Conservation (phyloP, 768 basidiomycete species). For the Collybia sp. region DNA sequence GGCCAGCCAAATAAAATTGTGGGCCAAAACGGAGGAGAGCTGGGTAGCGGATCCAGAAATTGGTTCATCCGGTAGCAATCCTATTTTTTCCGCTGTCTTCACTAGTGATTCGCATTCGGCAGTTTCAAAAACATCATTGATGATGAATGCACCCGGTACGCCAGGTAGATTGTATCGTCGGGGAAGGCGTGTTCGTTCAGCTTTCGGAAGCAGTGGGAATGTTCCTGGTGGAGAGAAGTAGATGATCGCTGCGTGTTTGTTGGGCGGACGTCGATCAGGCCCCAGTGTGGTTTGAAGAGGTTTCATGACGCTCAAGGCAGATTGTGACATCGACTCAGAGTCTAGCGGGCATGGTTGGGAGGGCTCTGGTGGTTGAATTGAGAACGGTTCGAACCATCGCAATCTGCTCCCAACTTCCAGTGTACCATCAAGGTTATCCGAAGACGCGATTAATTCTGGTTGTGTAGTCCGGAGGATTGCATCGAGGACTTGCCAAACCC, state of each 20-base stretch:
- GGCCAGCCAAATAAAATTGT: conserved; percentile 52
- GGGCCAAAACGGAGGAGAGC: conserved; percentile 39
- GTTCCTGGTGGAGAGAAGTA: conserved; percentile 33
- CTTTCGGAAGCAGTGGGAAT: conserved; percentile 21
- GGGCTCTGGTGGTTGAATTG: conserved; percentile 13
- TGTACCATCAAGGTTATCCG: conserved; percentile 11
- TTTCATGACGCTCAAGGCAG: conserved; percentile 14
- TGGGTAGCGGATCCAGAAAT: conserved; percentile 39
- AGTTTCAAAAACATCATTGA: conserved; percentile 40
- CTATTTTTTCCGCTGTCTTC: conserved; percentile 39
- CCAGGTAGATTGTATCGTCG: conserved; percentile 33
- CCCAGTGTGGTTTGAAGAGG: conserved; percentile 35
- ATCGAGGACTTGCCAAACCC: conserved; percentile 42
- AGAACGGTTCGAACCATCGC: conserved; percentile 29
- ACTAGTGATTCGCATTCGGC: conserved; percentile 41
- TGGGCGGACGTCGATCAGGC: conserved; percentile 46
- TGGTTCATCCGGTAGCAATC: conserved; percentile 48
- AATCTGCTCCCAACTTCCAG: conserved; percentile 24
- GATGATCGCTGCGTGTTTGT: conserved; percentile 47
- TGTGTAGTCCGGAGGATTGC: conserved; percentile 43
- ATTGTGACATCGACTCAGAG: conserved; percentile 9
- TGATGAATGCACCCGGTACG: conserved; percentile 42
- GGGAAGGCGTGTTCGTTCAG: conserved; percentile 20
- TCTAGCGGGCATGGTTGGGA: conserved; percentile 3
- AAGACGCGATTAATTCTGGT: conserved; percentile 23